Evolutionary conservation across 1,139 yeast species (phyloP).

Genomic region (Zygoascus sp.): DNA sequence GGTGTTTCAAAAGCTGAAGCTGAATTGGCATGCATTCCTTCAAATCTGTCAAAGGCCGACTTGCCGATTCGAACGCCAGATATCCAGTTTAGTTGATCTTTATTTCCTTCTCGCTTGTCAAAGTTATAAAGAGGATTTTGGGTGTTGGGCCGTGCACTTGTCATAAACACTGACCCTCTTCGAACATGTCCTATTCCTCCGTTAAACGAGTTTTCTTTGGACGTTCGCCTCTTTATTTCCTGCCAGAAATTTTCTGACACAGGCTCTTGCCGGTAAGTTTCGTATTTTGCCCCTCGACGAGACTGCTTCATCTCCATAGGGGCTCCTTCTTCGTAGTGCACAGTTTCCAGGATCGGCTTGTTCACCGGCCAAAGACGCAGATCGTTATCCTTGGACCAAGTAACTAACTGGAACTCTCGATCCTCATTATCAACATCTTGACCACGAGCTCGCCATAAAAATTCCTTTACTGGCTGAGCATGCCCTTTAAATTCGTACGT

Average conservation of each 20-base stretch:
- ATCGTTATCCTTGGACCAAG: slow-evolving; percentile 91
- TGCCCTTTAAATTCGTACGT: slow-evolving; percentile 73
- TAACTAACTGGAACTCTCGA: slow-evolving; percentile 80
- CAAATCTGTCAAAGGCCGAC: slow-evolving; percentile 35
- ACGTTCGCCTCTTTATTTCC: background rate
- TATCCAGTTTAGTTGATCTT: slow-evolving; percentile 84
- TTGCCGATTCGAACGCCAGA: slow-evolving; percentile 83
- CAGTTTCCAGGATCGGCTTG: slow-evolving; percentile 53
- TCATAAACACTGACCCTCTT: slow-evolving; percentile 30
- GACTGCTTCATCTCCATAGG: slow-evolving; percentile 39
- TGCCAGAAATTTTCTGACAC: slow-evolving; percentile 21
- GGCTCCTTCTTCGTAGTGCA: slow-evolving; percentile 48
- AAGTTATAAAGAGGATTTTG: slow-evolving; percentile 14
- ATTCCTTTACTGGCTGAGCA: slow-evolving; percentile 77
- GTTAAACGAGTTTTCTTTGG: slow-evolving; percentile 4
- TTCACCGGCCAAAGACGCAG: slow-evolving; percentile 76
- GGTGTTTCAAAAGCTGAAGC: slow-evolving; percentile 42
- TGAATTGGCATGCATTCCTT: slow-evolving; percentile 24
- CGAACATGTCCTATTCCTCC: background rate
- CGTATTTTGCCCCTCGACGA: slow-evolving; percentile 43
- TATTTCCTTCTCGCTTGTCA: slow-evolving; percentile 25
- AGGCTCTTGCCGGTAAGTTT: slow-evolving; percentile 52
- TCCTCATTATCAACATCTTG: slow-evolving; percentile 49
- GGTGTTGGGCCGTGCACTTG: slow-evolving; percentile 31
- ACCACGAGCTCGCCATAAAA: slow-evolving; percentile 73